phyloP scores from a whole-genome alignment of 2,329 filamentous ascomycete species.

The Raffaelea albimanens region DNA sequence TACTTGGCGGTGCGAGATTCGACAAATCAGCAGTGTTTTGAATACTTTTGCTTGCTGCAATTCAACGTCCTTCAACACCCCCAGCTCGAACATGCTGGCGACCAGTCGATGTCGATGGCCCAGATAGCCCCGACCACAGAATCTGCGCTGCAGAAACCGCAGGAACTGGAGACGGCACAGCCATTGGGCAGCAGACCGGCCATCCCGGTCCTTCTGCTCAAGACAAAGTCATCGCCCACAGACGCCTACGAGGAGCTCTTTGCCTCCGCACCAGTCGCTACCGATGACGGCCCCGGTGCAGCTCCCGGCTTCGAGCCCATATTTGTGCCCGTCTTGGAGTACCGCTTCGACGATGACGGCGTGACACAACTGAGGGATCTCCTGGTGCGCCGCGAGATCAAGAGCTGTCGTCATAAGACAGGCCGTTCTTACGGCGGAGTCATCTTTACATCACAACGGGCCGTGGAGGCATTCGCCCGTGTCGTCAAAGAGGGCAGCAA shows the following conservation, averaged over 20 bases:
- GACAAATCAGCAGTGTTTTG: too few relatives aligned
- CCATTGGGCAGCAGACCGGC: too few relatives aligned
- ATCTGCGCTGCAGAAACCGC: too few relatives aligned
- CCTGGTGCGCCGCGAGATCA: constrained; percentile 34
- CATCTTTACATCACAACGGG: constrained; percentile 75
- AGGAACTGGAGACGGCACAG: background rate
- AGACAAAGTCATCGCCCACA: constrained; percentile 62
- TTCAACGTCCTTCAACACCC: too few relatives aligned
- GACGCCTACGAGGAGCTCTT: constrained; percentile 68
- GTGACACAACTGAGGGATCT: constrained; percentile 42
- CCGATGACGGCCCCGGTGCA: constrained; percentile 21
- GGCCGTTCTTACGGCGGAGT: constrained; percentile 57
- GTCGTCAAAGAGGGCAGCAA: constrained; percentile 49
- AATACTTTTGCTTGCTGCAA: too few relatives aligned
- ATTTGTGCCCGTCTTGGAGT: constrained; percentile 71
- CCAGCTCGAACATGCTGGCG: background rate
- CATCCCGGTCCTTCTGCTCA: constrained; percentile 60
- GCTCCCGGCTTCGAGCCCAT: constrained; percentile 43
- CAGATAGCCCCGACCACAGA: constrained; percentile 4
- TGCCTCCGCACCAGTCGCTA: constrained; percentile 12
- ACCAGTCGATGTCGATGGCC: background rate
- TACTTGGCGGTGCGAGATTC: too few relatives aligned
- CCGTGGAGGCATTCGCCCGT: constrained; percentile 66
- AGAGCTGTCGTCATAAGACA: constrained; percentile 13
- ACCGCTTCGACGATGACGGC: constrained; percentile 53